phyloP scores from a whole-genome alignment of 2,329 filamentous ascomycete species.

The Xylariaceae sp. region DNA sequence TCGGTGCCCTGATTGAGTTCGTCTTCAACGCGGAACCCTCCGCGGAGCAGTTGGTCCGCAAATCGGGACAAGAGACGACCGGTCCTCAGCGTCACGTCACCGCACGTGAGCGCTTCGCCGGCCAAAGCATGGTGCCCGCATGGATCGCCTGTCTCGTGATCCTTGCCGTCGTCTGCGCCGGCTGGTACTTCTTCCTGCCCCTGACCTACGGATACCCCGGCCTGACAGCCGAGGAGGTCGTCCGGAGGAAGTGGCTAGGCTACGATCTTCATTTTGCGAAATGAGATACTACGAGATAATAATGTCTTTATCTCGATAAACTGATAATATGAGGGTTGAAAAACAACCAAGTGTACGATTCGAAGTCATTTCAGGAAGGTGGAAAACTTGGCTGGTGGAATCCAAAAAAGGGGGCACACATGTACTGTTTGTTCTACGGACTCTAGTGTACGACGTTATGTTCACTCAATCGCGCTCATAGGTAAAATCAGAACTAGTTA shows the following conservation, averaged over 20 bases:
- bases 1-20: slow-evolving; percentile 89
- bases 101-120: slow-evolving; percentile 75
- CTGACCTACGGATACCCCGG: slow-evolving; percentile 94
- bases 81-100: slow-evolving; percentile 57
- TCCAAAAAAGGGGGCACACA: background rate
- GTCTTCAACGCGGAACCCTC: slow-evolving; percentile 85
- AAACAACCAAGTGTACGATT: slow-evolving; percentile 26
- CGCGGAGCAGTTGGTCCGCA: slow-evolving; percentile 49
- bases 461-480: too few relatives aligned
- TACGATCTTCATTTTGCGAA: slow-evolving; percentile 99
- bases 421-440: too few relatives aligned
- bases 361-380: slow-evolving; percentile 4
- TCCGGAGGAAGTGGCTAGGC: slow-evolving; percentile 86
- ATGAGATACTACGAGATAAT: slow-evolving; percentile 43
- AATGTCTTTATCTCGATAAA: slow-evolving; percentile 2
- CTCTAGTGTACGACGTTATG: too few relatives aligned
- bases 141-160: slow-evolving; percentile 77
- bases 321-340: slow-evolving; percentile 9
- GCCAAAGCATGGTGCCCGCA: slow-evolving; percentile 67
- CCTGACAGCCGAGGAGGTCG: slow-evolving; percentile 69
- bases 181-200: slow-evolving; percentile 91
- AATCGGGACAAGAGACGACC: slow-evolving; percentile 42
- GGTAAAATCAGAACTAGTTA: too few relatives aligned
- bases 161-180: slow-evolving; percentile 60
- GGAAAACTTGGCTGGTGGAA: slow-evolving; percentile 19